Base-by-base conservation (phyloP, 2,329 filamentous ascomycete species). In the Claviceps arundinis region DNA sequence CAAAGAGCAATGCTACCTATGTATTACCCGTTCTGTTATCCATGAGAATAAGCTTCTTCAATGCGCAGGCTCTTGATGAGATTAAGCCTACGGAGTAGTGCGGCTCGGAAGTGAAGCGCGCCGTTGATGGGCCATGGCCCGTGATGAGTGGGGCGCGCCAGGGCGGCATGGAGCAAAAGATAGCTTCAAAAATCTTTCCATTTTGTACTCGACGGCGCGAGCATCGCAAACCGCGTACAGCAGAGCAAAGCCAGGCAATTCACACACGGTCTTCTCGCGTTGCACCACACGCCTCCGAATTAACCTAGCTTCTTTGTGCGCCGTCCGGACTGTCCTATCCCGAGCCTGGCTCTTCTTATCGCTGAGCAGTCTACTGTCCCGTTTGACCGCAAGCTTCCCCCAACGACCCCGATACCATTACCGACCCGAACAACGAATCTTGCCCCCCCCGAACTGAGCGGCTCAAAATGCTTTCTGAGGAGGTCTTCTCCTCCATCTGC, bases 401-500 rank as follows among this genome's bases (percentile, higher is more conserved):
- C 49, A 45, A 30, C 19, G 8, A 44, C 17, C 16, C 14, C 17
- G 30, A 34, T 34, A 34, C 4, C 30, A 34, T 34, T 34, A 34
- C 30, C 30, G 30, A 34, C 9, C 4, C 9, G 3, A 9, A 34
- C 30, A 34, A 34, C 30, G 30, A 34, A 34, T 43, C 30, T 41
- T 17, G 38, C 30, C 30, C 30, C 30, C 42, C 5, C 19, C 11
- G 13, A n/a, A 22, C 19, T 2, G 4, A 26, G 40, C 16, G 16
- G 19, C 30, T 48, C 26, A 38, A 17, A 52, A 83, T 83, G 80
- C 62, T 82, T 50, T 74, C 77, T 22, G 80, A 84, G 62, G 73
- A 75, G 54, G 80, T 83, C 62, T 72, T 82, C 57, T 76, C 78
- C 38, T 71, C 80, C 50, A 72, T 82, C 55, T 73, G 73, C 52